These are phyloP conservation scores for Neohortaea acidophila DNA, from an alignment of 495 filamentous ascomycete genomes.

Conservation along the genomic window DNA sequence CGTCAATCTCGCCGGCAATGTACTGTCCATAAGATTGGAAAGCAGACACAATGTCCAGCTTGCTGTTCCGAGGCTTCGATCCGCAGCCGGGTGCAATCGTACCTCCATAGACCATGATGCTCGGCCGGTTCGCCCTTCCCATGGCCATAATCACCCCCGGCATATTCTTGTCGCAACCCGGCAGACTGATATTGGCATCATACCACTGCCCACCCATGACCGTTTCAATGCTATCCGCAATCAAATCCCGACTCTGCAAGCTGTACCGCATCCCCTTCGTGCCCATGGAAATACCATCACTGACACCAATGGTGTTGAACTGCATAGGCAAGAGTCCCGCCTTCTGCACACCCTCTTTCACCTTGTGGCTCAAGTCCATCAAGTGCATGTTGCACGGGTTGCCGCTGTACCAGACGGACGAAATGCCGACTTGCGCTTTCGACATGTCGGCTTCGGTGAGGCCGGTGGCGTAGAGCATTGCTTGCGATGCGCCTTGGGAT, in stretches of 20 bases:
- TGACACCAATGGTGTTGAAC: conserved; percentile 97
- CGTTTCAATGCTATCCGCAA: conserved; percentile 95
- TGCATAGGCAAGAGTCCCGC: conserved; percentile 46
- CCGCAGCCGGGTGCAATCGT: conserved; percentile 78
- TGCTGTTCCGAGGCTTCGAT: conserved; percentile 49
- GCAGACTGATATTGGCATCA: conserved; percentile 92
- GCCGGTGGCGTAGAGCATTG: conserved; percentile 95
- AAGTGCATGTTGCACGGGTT: conserved; percentile 99
- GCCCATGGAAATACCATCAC: conserved; percentile 70
- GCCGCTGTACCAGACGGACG: conserved; percentile 78
- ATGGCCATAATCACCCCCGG: conserved; percentile 96
- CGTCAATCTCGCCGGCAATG: conserved; percentile 75
- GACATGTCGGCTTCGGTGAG: conserved; percentile 68
- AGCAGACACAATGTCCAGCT: conserved; percentile 88
- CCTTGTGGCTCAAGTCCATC: conserved; percentile 65
- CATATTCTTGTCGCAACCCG: conserved; percentile 99
- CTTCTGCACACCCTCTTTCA: conserved; percentile 69
- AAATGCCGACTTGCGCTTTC: conserved; percentile 94
- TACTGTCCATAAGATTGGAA: conserved; percentile 98
- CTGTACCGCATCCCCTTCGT: conserved; percentile 85
- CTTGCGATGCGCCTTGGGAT: conserved; percentile 93
- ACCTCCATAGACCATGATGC: conserved; percentile 93
- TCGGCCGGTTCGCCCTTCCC: conserved; percentile 85
- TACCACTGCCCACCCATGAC: conserved; percentile 99
- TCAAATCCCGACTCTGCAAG: conserved; percentile 84